A percentile compares a stretch with the other conserved stretches of the same genome.
Conservation (phyloP, 208 protist species). For the Crithidia sp. region DNA sequence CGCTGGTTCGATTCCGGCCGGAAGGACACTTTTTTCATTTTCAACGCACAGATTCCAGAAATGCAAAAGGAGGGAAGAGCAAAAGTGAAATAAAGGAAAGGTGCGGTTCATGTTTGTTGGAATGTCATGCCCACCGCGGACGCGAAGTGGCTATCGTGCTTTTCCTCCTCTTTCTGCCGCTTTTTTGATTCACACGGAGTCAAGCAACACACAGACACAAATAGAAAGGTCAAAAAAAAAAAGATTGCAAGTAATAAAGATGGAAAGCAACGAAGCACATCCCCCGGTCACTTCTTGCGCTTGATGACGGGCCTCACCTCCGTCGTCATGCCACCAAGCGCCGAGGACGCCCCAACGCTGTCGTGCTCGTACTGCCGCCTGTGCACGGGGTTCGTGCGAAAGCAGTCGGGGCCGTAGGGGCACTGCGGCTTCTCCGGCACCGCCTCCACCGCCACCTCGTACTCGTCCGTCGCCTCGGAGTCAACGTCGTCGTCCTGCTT, state of each 20-base stretch:
- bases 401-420: conserved; percentile 74
- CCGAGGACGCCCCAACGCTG: neutral
- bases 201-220: neutral
- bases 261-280: neutral
- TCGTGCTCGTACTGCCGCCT: conserved; percentile 67
- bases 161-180: too few relatives aligned
- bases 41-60: neutral
- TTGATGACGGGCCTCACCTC: conserved; percentile 33
- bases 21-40: conserved; percentile 45
- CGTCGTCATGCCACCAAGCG: neutral
- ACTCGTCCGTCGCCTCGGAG: conserved; percentile 78
- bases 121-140: too few relatives aligned
- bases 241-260: neutral
- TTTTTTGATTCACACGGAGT: too few relatives aligned
- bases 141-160: too few relatives aligned
- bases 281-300: conserved; percentile 12
- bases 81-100: neutral
- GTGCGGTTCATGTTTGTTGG: neutral
- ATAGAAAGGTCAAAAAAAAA: neutral
- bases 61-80: neutral
- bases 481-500: conserved; percentile 36
- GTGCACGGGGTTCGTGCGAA: conserved; percentile 67
- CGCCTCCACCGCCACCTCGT: conserved; percentile 60
- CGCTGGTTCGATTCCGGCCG: conserved; percentile 84
- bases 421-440: conserved; percentile 51